phyloP scores from a whole-genome alignment of 75 land plant species.

The Azolla pinnata region DNA sequence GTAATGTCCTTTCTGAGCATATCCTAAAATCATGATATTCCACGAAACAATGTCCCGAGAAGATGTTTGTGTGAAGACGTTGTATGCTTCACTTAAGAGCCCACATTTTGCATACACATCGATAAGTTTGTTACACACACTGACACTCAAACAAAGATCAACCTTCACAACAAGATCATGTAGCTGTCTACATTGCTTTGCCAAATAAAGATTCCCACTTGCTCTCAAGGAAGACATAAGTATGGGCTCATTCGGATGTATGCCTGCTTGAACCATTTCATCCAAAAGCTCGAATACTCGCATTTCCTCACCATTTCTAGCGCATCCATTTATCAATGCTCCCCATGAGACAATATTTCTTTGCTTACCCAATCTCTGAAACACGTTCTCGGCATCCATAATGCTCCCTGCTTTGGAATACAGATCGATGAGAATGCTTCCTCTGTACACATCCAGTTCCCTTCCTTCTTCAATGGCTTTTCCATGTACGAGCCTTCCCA shows the following conservation, averaged over 20 bases:
- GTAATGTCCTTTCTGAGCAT: conserved; percentile 30
- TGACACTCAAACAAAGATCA: conserved; percentile 29
- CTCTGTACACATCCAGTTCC: conserved; percentile 23
- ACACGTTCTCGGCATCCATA: conserved; percentile 35
- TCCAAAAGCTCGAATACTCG: conserved; percentile 24
- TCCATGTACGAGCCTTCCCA: too few relatives aligned
- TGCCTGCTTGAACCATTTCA: conserved; percentile 25
- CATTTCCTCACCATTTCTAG: conserved; percentile 20
- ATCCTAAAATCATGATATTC: conserved; percentile 40
- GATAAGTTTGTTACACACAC: conserved; percentile 38
- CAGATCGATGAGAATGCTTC: conserved; percentile 25
- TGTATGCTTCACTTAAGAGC: conserved; percentile 17
- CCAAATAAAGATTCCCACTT: not conserved
- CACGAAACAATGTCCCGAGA: conserved; percentile 31
- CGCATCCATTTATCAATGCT: conserved; percentile 37
- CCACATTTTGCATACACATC: conserved; percentile 57
- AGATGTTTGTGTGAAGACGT: conserved; percentile 31
- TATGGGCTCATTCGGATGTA: conserved; percentile 35
- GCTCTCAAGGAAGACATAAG: conserved; percentile 47
- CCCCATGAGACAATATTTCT: conserved; percentile 34
- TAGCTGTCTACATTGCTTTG: conserved; percentile 20
- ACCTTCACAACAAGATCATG: conserved; percentile 34
- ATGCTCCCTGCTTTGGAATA: conserved; percentile 33
- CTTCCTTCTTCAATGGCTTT: too few relatives aligned
- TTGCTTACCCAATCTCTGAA: conserved; percentile 30